Evolutionary conservation across 495 filamentous ascomycete genomes (phyloP), one percentile per base, ranked within the genome.

Genomic region (Penicillium paradoxum): DNA sequence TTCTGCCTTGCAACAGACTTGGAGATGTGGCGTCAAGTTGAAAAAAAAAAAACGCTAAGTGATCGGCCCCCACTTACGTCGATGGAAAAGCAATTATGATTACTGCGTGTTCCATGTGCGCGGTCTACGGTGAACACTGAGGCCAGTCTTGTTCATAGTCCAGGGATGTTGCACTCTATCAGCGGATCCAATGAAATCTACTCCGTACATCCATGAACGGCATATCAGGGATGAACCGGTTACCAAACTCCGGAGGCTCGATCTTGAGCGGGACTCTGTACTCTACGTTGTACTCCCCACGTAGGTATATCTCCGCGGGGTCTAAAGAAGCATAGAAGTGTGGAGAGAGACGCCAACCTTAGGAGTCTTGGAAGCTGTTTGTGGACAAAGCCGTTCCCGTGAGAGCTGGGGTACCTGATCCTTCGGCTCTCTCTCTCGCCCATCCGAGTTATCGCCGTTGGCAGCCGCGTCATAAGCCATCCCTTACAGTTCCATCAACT

Each of bases 301-400:
- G n/a, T n/a, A n/a, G n/a, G n/a, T n/a, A n/a, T 27, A n/a, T 25
- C 37, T 34, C 46, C 24, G 24, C 15, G 25, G 44, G 38, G 10
- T 33, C 7, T 33, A 21, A 19, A 21, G 22, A 17, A 21, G 8
- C 13, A 19, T 15, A 36, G 10, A 15, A 36, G 14, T 36, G 50
- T 54, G 36, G 44, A 54, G 37, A 54, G 37, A 48, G 51, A 48
- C 49, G 51, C 44, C 36, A 58, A 58, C 51, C 56, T 58, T 55
- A 50, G 51, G 42, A 39, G 50, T 13, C 30, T 27, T 53, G 22
- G 49, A n/a, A 15, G 25, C 6, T 21, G 32, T 29, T 42, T 27
- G 34, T 32, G 37, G 51, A 45, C 50, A 53, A n/a, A 53, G 34
- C 46, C 36, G 34, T 36, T 36, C 45, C 45, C 45, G 47, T 41